These are phyloP conservation scores for Hypoxylon sp. DNA, from an alignment of 2,329 filamentous ascomycete species.

Conservation along the genomic window DNA sequence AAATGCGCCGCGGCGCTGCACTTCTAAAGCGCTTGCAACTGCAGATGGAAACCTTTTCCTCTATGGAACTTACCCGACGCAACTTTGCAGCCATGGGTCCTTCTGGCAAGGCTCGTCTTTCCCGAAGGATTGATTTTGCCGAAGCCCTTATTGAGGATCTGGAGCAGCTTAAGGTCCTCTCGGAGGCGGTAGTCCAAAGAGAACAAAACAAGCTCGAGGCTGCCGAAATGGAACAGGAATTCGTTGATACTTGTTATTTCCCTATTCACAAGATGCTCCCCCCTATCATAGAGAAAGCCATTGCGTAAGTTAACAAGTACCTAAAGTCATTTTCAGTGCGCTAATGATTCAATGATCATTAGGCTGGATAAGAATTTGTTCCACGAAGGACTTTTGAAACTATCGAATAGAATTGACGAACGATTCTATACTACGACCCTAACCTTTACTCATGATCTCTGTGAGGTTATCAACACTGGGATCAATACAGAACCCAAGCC, in stretches of 20 bases:
- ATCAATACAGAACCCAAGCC: constrained; percentile 63
- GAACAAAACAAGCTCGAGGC: constrained; percentile 85
- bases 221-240: constrained; percentile 80
- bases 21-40: constrained; percentile 93
- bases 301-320: constrained; percentile 74
- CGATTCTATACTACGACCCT: constrained; percentile 72
- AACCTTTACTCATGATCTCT: constrained; percentile 70
- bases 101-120: constrained; percentile 81
- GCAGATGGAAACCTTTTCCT: constrained; percentile 96
- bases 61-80: constrained; percentile 94
- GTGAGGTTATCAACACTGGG: constrained; percentile 66
- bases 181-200: constrained; percentile 79
- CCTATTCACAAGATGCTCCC: constrained; percentile 83
- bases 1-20: constrained; percentile 90
- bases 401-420: constrained; percentile 68
- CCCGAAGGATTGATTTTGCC: constrained; percentile 90
- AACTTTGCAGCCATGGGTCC: constrained; percentile 97
- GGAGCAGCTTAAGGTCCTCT: constrained; percentile 79
- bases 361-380: constrained; percentile 78
- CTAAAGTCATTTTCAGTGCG: neutral
- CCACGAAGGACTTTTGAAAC: constrained; percentile 63
- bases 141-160: constrained; percentile 82
- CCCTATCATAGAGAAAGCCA: constrained; percentile 84
- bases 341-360: constrained; percentile 57
- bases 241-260: constrained; percentile 93